These are phyloP conservation scores for Neohortaea acidophila DNA, from an alignment of 495 filamentous ascomycete genomes.

Conservation along the genomic window DNA sequence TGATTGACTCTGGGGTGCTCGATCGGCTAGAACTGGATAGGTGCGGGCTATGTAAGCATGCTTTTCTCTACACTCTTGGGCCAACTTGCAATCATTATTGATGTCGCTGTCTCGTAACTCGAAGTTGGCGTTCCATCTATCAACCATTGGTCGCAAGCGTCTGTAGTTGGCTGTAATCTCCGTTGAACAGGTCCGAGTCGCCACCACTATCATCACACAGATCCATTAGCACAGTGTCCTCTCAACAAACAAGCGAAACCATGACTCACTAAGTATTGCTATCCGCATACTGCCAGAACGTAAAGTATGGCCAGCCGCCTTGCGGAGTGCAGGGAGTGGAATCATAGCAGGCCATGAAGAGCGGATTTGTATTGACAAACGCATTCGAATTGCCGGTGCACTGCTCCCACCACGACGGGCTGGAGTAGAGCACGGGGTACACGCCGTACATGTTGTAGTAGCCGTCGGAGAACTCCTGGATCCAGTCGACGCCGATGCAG, in stretches of 20 bases:
- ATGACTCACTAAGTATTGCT: slow-evolving; percentile 14
- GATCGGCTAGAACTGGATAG: too few relatives aligned
- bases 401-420: slow-evolving; percentile 44
- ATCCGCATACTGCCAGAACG: slow-evolving; percentile 43
- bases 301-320: slow-evolving; percentile 44
- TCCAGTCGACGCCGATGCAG: slow-evolving; percentile 43
- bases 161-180: slow-evolving; percentile 8
- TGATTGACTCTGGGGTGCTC: too few relatives aligned
- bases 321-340: slow-evolving; percentile 37
- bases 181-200: slow-evolving; percentile 21
- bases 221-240: too few relatives aligned
- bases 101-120: too few relatives aligned
- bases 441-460: slow-evolving; percentile 38
- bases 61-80: too few relatives aligned
- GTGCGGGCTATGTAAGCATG: too few relatives aligned
- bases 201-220: too few relatives aligned
- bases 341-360: slow-evolving; percentile 42
- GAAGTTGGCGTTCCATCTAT: too few relatives aligned
- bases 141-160: slow-evolving; percentile 19
- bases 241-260: too few relatives aligned
- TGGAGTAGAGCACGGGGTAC: slow-evolving; percentile 47
- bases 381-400: slow-evolving; percentile 43
- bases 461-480: slow-evolving; percentile 41
- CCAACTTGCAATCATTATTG: too few relatives aligned
- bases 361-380: slow-evolving; percentile 37